These are phyloP conservation scores for Lactuca saligna DNA, from an alignment of 129 eudicot genomes.

Conservation along the genomic window DNA sequence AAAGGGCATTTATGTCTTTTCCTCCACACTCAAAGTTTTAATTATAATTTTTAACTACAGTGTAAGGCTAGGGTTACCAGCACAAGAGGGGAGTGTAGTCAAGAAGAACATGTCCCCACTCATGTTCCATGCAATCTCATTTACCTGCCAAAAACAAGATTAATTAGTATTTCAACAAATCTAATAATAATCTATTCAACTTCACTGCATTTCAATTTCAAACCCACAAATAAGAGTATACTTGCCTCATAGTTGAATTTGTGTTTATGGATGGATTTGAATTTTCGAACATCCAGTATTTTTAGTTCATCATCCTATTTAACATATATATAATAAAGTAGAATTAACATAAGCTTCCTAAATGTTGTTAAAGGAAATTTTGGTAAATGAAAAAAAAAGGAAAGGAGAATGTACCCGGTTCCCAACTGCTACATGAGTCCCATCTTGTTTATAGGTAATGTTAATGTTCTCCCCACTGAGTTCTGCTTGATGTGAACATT, in stretches of 20 bases:
- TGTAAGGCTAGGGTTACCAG: too few relatives aligned
- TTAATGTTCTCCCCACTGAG: slow-evolving; percentile 98
- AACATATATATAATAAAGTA: neutral
- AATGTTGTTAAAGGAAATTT: neutral
- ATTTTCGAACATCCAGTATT: slow-evolving; percentile 94
- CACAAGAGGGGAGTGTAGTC: too few relatives aligned
- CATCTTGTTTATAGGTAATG: slow-evolving; percentile 95
- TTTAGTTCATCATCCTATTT: slow-evolving; percentile 89
- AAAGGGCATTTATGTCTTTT: too few relatives aligned
- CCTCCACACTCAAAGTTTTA: too few relatives aligned
- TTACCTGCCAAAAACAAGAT: slow-evolving; percentile 53
- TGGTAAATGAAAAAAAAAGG: neutral
- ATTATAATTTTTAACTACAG: too few relatives aligned
- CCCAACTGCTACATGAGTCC: slow-evolving; percentile 92
- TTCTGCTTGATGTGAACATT: slow-evolving; percentile 92
- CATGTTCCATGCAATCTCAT: slow-evolving; percentile 97
- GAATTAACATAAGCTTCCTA: slow-evolving; percentile 5
- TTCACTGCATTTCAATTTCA: too few relatives aligned
- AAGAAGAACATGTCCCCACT: slow-evolving; percentile 90
- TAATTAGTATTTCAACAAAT: neutral
- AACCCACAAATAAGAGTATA: neutral
- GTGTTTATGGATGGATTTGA: slow-evolving; percentile 88
- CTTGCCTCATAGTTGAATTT: slow-evolving; percentile 90
- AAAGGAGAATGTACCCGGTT: slow-evolving; percentile 64
- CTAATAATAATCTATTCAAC: too few relatives aligned